Conservation (phyloP, 1,284 basidiomycete species). For the Austropuccinia psidii region DNA sequence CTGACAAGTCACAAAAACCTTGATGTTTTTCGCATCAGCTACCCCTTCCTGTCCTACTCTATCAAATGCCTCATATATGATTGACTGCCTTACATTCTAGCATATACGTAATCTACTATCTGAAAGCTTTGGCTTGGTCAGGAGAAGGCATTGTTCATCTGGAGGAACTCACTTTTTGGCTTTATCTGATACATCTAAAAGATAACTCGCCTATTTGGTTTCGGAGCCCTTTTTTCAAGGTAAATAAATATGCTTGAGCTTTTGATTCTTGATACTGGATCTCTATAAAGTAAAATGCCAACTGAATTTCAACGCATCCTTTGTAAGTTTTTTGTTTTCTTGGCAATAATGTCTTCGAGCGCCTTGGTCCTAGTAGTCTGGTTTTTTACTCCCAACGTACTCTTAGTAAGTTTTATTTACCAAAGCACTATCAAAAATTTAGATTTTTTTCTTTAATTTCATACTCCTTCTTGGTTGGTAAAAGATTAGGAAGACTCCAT, state of each 20-base stretch:
- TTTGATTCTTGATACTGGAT: not conserved
- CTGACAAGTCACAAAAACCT: no score
- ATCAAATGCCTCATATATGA: no score
- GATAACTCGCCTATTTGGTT: conserved; percentile 4
- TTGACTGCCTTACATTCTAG: not conserved
- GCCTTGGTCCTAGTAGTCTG: not conserved
- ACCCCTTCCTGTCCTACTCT: no score
- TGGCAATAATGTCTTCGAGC: not conserved
- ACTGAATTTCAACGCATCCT: not conserved
- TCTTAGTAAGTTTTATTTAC: not conserved
- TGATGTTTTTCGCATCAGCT: no score
- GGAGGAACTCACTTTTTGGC: conserved; percentile 19
- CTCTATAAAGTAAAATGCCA: not conserved
- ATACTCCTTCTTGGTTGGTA: no score
- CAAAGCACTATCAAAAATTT: not conserved
- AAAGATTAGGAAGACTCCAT: not conserved
- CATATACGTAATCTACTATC: not conserved
- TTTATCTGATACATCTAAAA: conserved; percentile 16
- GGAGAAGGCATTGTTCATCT: conserved; percentile 17
- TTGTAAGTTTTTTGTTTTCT: not conserved
- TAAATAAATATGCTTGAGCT: not conserved
- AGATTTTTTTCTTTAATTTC: not conserved
- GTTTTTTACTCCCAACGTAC: not conserved
- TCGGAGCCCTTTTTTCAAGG: not conserved
- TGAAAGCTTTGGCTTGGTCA: not conserved